Evolutionary conservation across 176 grass and related monocot genomes (phyloP).

Genomic region (Rhynchospora breviuscula): DNA sequence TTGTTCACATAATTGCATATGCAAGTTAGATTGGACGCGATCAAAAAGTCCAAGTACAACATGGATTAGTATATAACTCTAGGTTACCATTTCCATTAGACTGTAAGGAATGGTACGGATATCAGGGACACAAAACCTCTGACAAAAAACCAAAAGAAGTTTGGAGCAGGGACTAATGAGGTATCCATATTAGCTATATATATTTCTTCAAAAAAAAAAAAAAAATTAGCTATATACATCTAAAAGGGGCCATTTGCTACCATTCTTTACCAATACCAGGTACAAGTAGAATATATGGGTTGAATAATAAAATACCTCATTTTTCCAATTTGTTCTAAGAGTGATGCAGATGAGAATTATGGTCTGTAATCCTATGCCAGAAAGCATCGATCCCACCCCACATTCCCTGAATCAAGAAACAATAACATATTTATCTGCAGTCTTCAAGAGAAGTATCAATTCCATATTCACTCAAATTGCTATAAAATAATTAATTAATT

Average conservation of each 20-base stretch:
- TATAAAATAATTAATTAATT: not conserved
- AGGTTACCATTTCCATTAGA: not conserved
- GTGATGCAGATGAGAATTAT: constrained; percentile 52
- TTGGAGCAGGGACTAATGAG: too few species aligned
- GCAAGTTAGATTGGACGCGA: not conserved
- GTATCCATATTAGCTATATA: too few species aligned
- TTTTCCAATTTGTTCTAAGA: constrained; percentile 59
- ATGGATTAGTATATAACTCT: too few species aligned
- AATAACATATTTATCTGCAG: not conserved
- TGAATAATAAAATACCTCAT: constrained; percentile 36
- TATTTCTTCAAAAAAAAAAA: not conserved
- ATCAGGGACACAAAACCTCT: too few species aligned
- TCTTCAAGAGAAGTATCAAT: not conserved
- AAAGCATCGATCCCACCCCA: constrained; percentile 87
- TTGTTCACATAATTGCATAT: not conserved
- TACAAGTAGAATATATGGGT: not conserved
- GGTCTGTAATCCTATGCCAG: constrained; percentile 66
- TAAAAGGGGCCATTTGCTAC: not conserved
- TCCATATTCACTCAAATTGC: not conserved
- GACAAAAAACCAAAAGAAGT: too few species aligned
- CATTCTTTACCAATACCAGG: not conserved
- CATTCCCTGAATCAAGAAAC: constrained; percentile 43
- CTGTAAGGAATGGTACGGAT: not conserved
- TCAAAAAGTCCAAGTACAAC: too few species aligned
- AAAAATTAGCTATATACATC: too few species aligned